Base-by-base conservation (phyloP, 306 rosid species). In the Purshia tridentata region DNA sequence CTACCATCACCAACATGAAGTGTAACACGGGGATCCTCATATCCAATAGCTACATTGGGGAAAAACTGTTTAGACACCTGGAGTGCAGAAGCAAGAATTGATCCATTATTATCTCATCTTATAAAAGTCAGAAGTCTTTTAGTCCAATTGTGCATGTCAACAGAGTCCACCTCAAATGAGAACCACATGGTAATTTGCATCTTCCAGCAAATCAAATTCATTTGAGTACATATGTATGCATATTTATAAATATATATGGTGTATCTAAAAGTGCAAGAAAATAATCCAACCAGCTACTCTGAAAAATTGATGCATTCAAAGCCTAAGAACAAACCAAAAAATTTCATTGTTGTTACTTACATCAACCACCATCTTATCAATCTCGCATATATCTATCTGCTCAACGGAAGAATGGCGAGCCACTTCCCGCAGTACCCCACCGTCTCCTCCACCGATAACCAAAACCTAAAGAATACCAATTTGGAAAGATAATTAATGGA, bases 371-470 rank as follows among this genome's bases (percentile, higher is more conserved):
- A 95, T 91, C 86, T 95, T 90, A 85, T 95, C 99, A 75, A 95
- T 95, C 85, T 95, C 99, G 6, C 99, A 95, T 44, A 95, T 91
- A 81, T 91, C 99, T 51, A 95, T 88, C 83, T 84, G 81, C 84
- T 87, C 97, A 37, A 91, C 78, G 12, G 98, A 91, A 48, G 90
- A 70, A 84, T 95, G 91, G 16, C 99, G 98, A 81, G 99, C 69
- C 60, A 95, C 96, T 89, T 95, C 99, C 76, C 99, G 88, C 67
- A 95, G 48, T 53, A 95, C 99, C n/a, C 99, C 99, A 65, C 99
- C 98, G 72, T 95, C 99, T 73, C 99, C 99, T 70, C 99, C 99
- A 55, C 99, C 99, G 56, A 95, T 95, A 76, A 95, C 98, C 91
- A 95, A 84, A 86, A 95, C 93, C 99, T 95, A 80, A 69, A 56